A percentile compares a stretch with the other conserved stretches of the same genome.
phyloP scores from a whole-genome alignment of 2,329 filamentous ascomycete species.

The Penicillium carneum region DNA sequence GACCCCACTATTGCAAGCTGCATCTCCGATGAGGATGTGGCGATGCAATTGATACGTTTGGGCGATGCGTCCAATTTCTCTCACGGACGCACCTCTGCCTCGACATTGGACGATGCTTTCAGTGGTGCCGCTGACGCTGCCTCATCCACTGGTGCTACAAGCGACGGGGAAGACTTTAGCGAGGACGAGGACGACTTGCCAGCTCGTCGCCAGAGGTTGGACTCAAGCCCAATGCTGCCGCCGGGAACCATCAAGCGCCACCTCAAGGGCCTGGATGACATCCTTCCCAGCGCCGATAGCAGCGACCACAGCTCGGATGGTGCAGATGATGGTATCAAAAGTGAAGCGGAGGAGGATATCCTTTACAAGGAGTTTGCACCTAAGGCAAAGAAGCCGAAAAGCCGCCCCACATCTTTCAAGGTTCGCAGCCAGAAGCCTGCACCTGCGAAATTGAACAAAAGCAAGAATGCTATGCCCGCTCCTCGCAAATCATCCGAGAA shows the following conservation, averaged over 20 bases:
- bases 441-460: slow-evolving; percentile 41
- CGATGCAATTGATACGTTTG: slow-evolving; percentile 93
- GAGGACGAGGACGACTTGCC: slow-evolving; percentile 68
- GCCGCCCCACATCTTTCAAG: slow-evolving; percentile 50
- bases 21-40: slow-evolving; percentile 97
- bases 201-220: slow-evolving; percentile 51
- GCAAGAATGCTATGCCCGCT: slow-evolving; percentile 47
- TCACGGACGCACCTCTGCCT: slow-evolving; percentile 89
- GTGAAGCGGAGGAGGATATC: slow-evolving; percentile 58
- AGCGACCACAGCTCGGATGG: slow-evolving; percentile 69
- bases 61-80: slow-evolving; percentile 93
- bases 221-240: slow-evolving; percentile 54
- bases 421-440: slow-evolving; percentile 41
- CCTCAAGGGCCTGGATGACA: slow-evolving; percentile 60
- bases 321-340: slow-evolving; percentile 62
- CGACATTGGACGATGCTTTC: slow-evolving; percentile 90
- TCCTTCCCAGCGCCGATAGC: slow-evolving; percentile 64
- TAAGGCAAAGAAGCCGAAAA: slow-evolving; percentile 62
- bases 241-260: slow-evolving; percentile 56
- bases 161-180: slow-evolving; percentile 71
- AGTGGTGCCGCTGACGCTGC: slow-evolving; percentile 86
- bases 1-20: slow-evolving; percentile 97
- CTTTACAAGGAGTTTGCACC: slow-evolving; percentile 50
- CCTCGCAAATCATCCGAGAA: slow-evolving; percentile 52
- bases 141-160: slow-evolving; percentile 84